Conservation (phyloP, 345 rosid species). For the Corymbia maculata region DNA sequence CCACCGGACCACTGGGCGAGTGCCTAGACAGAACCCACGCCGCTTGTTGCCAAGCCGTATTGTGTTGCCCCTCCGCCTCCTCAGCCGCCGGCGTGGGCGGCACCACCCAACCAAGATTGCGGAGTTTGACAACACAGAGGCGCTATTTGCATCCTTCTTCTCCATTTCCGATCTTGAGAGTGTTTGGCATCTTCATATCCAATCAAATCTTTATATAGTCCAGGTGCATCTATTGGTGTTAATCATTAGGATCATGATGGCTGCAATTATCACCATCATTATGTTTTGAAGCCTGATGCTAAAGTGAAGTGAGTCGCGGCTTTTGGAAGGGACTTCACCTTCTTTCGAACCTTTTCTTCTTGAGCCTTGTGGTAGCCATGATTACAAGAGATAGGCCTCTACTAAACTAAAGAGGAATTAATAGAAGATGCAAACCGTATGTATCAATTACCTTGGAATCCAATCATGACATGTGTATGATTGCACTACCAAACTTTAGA, state of each 20-base stretch:
- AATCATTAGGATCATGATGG: conserved; percentile 32
- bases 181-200: not conserved
- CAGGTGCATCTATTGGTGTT: not conserved
- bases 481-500: not conserved
- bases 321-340: not conserved
- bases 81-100: conserved; percentile 29
- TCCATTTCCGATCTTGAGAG: not conserved
- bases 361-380: conserved; percentile 29
- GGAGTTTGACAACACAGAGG: conserved; percentile 24
- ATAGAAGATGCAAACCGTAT: not conserved
- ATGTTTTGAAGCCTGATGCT: conserved; percentile 1
- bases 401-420: not conserved
- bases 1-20: conserved; percentile 68
- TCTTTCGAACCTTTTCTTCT: not conserved
- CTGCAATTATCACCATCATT: conserved; percentile 28
- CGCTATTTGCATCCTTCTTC: not conserved
- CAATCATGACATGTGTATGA: not conserved
- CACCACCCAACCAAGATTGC: conserved; percentile 28
- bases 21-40: conserved; percentile 50
- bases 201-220: not conserved
- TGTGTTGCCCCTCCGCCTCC: conserved; percentile 34
- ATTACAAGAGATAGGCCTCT: conserved; percentile 25
- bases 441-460: conserved; percentile 6
- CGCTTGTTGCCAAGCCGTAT: conserved; percentile 64
- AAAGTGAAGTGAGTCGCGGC: not conserved